A percentile compares a stretch with the other conserved stretches of the same genome.
Conservation (phyloP, 805 yeast species). For the Blastobotrys chiropterorum region DNA sequence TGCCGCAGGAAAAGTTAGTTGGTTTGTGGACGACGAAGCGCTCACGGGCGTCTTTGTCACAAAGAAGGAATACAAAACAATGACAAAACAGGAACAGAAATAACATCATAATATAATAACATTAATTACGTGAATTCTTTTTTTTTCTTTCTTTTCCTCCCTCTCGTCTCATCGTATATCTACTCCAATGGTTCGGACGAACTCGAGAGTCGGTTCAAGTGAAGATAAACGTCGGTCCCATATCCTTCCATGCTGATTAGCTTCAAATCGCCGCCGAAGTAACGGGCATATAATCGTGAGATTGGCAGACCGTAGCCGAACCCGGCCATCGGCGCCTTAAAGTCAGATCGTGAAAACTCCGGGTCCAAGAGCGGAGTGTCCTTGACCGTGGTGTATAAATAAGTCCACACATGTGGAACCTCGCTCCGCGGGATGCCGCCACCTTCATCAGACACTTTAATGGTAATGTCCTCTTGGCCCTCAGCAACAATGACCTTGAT, state of each 20-base stretch:
- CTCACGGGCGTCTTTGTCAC: conserved; percentile 70
- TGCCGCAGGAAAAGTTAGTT: conserved; percentile 92
- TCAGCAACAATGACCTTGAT: conserved; percentile 81
- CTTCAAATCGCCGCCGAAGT: conserved; percentile 85
- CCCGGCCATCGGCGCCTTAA: conserved; percentile 91
- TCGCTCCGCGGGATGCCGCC: conserved; percentile 88
- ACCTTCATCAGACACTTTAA: conserved; percentile 87
- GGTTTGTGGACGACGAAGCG: conserved; percentile 97
- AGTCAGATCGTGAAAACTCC: conserved; percentile 52
- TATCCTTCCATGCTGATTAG: conserved; percentile 89
- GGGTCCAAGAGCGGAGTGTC: conserved; percentile 60
- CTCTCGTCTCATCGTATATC: conserved; percentile 4
- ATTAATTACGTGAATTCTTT: neutral
- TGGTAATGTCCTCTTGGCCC: conserved; percentile 86
- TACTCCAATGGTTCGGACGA: conserved; percentile 58
- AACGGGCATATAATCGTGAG: conserved; percentile 77
- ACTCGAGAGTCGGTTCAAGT: conserved; percentile 70
- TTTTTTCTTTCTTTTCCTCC: neutral
- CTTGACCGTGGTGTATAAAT: conserved; percentile 81
- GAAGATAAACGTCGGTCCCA: conserved; percentile 88
- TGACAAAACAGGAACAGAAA: conserved; percentile 27
- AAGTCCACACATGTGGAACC: conserved; percentile 83
- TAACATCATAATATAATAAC: neutral
- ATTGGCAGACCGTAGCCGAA: conserved; percentile 89
- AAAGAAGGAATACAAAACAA: conserved; percentile 62